A percentile compares a stretch with the other conserved stretches of the same genome.
These are phyloP conservation scores for Lachnellula occidentalis DNA, from an alignment of 2,329 filamentous ascomycete genomes.

Conservation along the genomic window DNA sequence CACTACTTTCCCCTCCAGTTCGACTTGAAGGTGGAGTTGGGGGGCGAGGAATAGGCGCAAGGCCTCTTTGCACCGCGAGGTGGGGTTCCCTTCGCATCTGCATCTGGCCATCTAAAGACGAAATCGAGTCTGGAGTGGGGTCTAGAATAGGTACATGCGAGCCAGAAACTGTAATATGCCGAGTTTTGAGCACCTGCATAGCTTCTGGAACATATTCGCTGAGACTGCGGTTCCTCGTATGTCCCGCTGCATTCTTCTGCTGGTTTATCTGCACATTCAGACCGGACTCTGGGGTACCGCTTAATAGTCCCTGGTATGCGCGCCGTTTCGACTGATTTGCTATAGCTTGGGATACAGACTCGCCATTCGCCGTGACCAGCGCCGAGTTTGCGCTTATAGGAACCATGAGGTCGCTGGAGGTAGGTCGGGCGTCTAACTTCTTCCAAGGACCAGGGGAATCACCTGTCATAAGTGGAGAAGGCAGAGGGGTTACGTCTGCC, in stretches of 20 bases:
- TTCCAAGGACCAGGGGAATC: constrained; percentile 66
- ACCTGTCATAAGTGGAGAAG: constrained; percentile 63
- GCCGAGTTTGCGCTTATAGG: constrained; percentile 40
- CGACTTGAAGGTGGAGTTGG: constrained; percentile 82
- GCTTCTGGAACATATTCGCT: constrained; percentile 82
- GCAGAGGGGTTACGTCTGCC: constrained; percentile 73
- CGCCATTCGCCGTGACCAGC: constrained; percentile 45
- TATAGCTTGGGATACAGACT: constrained; percentile 46
- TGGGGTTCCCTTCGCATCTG: constrained; percentile 73
- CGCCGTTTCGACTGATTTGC: constrained; percentile 52
- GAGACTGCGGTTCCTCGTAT: constrained; percentile 72
- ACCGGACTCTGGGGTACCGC: constrained; percentile 18
- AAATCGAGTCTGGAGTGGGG: constrained; percentile 40
- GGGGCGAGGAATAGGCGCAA: constrained; percentile 56
- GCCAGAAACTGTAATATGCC: constrained; percentile 69
- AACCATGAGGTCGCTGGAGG: constrained; percentile 41
- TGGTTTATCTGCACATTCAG: constrained; percentile 17
- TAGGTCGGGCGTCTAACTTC: constrained; percentile 42
- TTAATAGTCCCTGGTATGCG: constrained; percentile 44
- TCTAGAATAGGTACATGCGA: constrained; percentile 44
- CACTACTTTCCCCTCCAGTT: constrained; percentile 48
- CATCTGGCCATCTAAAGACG: constrained; percentile 47
- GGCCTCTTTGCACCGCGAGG: constrained; percentile 70
- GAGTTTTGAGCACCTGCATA: constrained; percentile 57
- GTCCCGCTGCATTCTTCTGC: constrained; percentile 33